These are phyloP conservation scores for Furcasterigmium sp. DNA, from an alignment of 2,329 filamentous ascomycete species.

Conservation along the genomic window DNA sequence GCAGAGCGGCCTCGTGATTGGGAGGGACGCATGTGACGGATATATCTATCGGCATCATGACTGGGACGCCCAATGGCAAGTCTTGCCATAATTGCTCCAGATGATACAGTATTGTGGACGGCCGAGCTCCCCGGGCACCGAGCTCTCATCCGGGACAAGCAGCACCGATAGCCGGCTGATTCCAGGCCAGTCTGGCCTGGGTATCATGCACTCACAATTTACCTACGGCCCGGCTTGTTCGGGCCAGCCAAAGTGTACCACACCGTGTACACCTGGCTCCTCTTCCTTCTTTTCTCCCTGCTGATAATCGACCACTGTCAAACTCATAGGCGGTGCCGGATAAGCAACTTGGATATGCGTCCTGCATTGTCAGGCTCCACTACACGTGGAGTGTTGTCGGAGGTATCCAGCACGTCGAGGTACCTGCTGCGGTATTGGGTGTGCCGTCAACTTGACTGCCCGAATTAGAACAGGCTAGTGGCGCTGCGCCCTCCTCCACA, in stretches of 20 bases:
- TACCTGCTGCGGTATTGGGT: no score
- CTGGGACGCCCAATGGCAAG: neutral
- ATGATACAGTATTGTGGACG: neutral
- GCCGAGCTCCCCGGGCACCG: neutral
- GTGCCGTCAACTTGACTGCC: conserved; percentile 5
- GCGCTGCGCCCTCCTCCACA: conserved; percentile 25
- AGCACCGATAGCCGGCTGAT: no score
- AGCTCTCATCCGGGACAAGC: neutral
- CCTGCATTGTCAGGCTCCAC: conserved; percentile 6
- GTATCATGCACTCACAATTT: no score
- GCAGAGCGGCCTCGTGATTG: no score
- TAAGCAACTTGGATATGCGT: neutral
- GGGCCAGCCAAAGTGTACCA: no score
- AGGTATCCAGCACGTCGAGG: conserved; percentile 4
- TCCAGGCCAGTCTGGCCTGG: no score
- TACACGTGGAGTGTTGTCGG: neutral
- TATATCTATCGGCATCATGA: neutral
- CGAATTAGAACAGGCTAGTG: conserved; percentile 32
- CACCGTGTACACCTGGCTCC: no score
- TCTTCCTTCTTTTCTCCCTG: no score
- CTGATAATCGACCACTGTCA: neutral
- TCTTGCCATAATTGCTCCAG: neutral
- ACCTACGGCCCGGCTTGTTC: no score
- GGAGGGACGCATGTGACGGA: neutral
- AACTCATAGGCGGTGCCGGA: conserved; percentile 1